phyloP scores from a whole-genome alignment of 768 basidiomycete genomes.

The Lactarius pseudohatsudake region DNA sequence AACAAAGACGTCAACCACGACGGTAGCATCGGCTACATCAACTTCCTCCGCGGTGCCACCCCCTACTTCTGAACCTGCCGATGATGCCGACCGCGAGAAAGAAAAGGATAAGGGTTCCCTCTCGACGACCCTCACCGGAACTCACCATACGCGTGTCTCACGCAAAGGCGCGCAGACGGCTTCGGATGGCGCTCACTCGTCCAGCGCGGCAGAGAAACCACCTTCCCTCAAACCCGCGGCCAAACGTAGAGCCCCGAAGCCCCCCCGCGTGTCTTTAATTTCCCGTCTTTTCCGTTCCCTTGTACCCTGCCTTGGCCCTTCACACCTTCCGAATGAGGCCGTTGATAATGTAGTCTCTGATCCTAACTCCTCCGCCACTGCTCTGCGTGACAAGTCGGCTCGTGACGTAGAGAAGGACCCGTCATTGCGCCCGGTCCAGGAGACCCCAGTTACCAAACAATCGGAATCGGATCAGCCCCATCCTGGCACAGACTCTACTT shows the following conservation, averaged over 20 bases:
- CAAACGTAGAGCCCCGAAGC: slow-evolving; percentile 30
- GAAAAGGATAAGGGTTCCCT: slow-evolving; percentile 51
- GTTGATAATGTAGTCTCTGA: slow-evolving; percentile 34
- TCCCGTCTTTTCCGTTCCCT: slow-evolving; percentile 60
- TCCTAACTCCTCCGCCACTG: slow-evolving; percentile 28
- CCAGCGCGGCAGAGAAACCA: slow-evolving; percentile 33
- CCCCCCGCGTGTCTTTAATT: slow-evolving; percentile 53
- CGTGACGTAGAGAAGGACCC: slow-evolving; percentile 31
- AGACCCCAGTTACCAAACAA: slow-evolving; percentile 30
- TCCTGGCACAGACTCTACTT: slow-evolving; percentile 11
- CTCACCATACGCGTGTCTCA: slow-evolving; percentile 40
- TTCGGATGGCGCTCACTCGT: slow-evolving; percentile 39
- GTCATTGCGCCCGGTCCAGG: slow-evolving; percentile 27
- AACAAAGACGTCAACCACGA: slow-evolving; percentile 22
- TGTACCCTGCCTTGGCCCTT: slow-evolving; percentile 65
- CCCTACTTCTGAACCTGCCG: slow-evolving; percentile 36
- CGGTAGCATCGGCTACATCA: slow-evolving; percentile 20
- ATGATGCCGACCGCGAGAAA: slow-evolving; percentile 40
- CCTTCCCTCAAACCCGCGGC: slow-evolving; percentile 27
- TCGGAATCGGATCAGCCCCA: slow-evolving; percentile 27
- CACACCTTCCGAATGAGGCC: slow-evolving; percentile 47
- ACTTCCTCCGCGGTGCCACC: slow-evolving; percentile 32
- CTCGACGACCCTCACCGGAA: slow-evolving; percentile 43
- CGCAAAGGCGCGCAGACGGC: slow-evolving; percentile 35
- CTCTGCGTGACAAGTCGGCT: slow-evolving; percentile 34